These are phyloP conservation scores for Gonapodya sp. DNA, from an alignment of 192 early-diverging fungal genomes.

Conservation along the genomic window DNA sequence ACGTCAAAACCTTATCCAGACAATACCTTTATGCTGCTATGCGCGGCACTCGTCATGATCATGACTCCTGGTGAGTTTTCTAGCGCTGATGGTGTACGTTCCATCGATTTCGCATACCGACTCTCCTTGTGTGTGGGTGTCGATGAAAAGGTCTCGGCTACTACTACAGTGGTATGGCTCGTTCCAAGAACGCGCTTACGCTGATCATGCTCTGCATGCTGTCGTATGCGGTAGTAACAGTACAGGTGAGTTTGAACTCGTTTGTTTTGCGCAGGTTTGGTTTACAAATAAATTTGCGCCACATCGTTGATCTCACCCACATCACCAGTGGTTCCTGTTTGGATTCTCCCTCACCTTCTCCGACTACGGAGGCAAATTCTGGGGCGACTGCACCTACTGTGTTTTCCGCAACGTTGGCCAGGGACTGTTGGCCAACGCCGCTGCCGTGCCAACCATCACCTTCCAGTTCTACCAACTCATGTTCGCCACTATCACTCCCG, in stretches of 20 bases:
- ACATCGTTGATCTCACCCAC: neutral
- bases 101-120: neutral
- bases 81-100: neutral
- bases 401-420: constrained; percentile 48
- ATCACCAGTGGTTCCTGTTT: constrained; percentile 73
- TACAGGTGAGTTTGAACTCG: constrained; percentile 42
- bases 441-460: constrained; percentile 62
- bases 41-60: constrained; percentile 75
- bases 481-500: constrained; percentile 86
- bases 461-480: constrained; percentile 84
- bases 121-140: too few relatives aligned
- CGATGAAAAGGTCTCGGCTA: constrained; percentile 68
- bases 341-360: constrained; percentile 84
- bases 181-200: constrained; percentile 85
- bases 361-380: constrained; percentile 60
- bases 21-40: constrained; percentile 40
- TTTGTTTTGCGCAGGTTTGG: neutral
- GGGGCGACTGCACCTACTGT: constrained; percentile 72
- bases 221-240: constrained; percentile 70
- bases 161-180: constrained; percentile 91
- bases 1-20: neutral
- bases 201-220: constrained; percentile 76
- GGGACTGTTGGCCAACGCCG: constrained; percentile 36
- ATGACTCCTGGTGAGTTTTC: constrained; percentile 70
- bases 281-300: neutral